A percentile compares a stretch with the other conserved stretches of the same genome.
Conservation (phyloP, 108 stramenopile species). For the Pseudonitzschia delicatissima region DNA sequence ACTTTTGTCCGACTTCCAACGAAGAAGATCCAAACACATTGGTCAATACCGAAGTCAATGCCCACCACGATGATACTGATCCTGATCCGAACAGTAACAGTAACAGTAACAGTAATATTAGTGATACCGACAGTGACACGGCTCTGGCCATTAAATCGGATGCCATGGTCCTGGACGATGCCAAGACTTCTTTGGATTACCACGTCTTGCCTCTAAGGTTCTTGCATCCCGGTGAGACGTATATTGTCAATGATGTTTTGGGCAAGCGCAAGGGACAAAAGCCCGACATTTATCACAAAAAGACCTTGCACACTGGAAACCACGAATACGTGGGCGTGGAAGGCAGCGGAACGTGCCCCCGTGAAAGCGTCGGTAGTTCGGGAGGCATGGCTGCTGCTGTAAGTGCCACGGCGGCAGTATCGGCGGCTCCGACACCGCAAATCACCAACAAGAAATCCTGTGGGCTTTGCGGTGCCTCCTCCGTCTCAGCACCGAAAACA, state of each 20-base stretch:
- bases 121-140: no score
- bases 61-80: no score
- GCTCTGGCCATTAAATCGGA: constrained; percentile 19
- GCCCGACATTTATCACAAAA: constrained; percentile 71
- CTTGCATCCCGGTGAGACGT: constrained; percentile 57
- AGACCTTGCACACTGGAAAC: constrained; percentile 2
- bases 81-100: not conserved
- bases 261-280: constrained; percentile 45
- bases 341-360: constrained; percentile 6
- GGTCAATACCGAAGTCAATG: constrained; percentile 21
- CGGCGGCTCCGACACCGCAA: constrained; percentile 18
- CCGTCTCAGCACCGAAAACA: constrained; percentile 42
- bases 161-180: constrained; percentile 17
- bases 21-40: constrained; percentile 1
- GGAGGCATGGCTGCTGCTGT: no score
- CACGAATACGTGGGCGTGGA: not conserved
- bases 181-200: constrained; percentile 2
- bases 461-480: constrained; percentile 72
- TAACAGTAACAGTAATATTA: not conserved
- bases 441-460: constrained; percentile 54
- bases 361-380: not conserved
- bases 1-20: not conserved
- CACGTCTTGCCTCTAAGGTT: constrained; percentile 65
- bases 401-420: not conserved
- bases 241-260: constrained; percentile 72